A percentile compares a stretch with the other conserved stretches of the same genome.
Evolutionary conservation across 1,139 yeast species (phyloP).

Genomic region (Kazachstania sp.): DNA sequence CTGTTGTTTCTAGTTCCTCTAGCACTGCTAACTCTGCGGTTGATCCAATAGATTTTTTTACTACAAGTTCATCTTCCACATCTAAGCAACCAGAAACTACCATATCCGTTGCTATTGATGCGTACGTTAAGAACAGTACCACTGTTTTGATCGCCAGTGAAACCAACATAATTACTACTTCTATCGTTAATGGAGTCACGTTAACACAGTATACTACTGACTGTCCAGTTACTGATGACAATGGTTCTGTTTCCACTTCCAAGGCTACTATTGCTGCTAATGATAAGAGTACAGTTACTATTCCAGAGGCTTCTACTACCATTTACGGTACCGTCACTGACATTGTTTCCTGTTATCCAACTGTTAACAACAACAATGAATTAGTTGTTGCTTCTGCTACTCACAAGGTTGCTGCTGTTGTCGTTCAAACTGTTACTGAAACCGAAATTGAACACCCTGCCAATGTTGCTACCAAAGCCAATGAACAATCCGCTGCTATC

Average conservation of each 20-base stretch:
- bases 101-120: background rate
- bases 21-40: background rate
- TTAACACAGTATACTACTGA: constrained; percentile 1
- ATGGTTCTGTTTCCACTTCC: background rate
- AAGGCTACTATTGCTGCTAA: background rate
- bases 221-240: constrained; percentile 1
- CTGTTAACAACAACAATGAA: background rate
- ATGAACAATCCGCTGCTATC: background rate
- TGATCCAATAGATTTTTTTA: too few relatives aligned
- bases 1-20: constrained; percentile 24
- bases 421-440: background rate
- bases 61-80: background rate
- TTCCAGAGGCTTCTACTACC: constrained; percentile 3
- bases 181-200: background rate
- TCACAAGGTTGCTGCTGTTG: background rate
- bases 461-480: background rate
- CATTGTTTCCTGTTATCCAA: constrained; percentile 5
- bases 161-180: background rate
- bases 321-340: constrained; percentile 1
- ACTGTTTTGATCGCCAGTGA: background rate
- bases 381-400: background rate
- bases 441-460: background rate
- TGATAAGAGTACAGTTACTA: background rate
- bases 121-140: background rate
- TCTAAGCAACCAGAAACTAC: background rate